These are phyloP conservation scores for Zygoascus ofunaensis DNA, from an alignment of 805 yeast species.

Conservation along the genomic window DNA sequence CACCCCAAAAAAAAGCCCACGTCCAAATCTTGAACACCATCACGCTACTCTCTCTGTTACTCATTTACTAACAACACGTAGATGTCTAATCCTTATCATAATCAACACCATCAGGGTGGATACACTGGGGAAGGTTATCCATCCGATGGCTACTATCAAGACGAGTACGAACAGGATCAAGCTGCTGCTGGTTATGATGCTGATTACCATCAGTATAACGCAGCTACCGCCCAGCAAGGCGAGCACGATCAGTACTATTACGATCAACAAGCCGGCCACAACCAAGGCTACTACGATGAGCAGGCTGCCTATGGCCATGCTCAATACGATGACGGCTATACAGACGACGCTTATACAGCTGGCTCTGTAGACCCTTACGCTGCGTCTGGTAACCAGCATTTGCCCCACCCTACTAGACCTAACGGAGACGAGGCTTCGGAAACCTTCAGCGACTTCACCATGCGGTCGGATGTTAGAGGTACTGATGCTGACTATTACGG, in stretches of 20 bases:
- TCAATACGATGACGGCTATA: conserved; percentile 30
- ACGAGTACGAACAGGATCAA: conserved; percentile 16
- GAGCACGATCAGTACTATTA: conserved; percentile 23
- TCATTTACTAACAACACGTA: too few relatives aligned
- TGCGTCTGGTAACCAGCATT: conserved; percentile 28
- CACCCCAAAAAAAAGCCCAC: too few relatives aligned
- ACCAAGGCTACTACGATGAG: conserved; percentile 37
- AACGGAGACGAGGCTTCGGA: conserved; percentile 30
- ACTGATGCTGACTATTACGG: conserved; percentile 33
- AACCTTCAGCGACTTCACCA: conserved; percentile 35
- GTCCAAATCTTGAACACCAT: too few relatives aligned
- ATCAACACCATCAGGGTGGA: conserved; percentile 5
- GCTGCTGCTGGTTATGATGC: conserved; percentile 16
- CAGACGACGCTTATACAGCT: conserved; percentile 36
- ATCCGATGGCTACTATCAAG: conserved; percentile 20
- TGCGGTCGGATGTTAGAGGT: conserved; percentile 33
- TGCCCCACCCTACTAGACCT: conserved; percentile 14
- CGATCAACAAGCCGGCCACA: conserved; percentile 22
- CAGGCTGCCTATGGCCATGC: conserved; percentile 25
- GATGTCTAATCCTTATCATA: conserved; percentile 13
- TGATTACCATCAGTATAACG: conserved; percentile 16
- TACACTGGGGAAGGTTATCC: conserved; percentile 13
- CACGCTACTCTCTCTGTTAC: too few relatives aligned
- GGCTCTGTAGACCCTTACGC: conserved; percentile 39
- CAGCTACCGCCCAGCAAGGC: conserved; percentile 17